Base-by-base conservation (phyloP, 2,329 filamentous ascomycete genomes). In the Akanthomyces dipterigenus region DNA sequence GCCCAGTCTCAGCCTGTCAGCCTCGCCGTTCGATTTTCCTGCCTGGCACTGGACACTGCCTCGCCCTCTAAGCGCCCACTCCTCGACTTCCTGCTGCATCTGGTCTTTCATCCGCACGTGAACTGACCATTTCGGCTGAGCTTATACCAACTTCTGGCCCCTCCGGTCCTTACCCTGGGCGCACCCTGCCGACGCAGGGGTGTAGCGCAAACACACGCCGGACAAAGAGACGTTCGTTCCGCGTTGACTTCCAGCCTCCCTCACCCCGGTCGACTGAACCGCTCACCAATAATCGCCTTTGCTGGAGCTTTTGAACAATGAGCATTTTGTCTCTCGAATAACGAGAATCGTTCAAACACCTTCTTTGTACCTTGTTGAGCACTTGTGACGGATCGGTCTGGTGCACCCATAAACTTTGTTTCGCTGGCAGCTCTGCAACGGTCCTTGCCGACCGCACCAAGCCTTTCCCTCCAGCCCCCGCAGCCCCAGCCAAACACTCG, bases 161-260 rank as follows among this genome's bases (percentile, higher is more conserved):
- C 38, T 60, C 56, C 56, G 40, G 53, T 60, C 56, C 38, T 45
- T 53, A 45, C 26, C 46, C 56, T 53, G 34, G 46, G 18, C 55
- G 46, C 46, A 53, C 42, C 36, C 26, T 34, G 26, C 38, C 38
- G 56, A 51, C 46, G 26, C 56, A 60, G 56, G 56, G 56, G 45
- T 51, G 56, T 60, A 53, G 55, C 48, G 56, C 56, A 51, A 60
- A 60, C 56, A 60, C 49, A 51, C 34, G 45, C 56, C 26, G 56
- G 42, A 48, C 36, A 60, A 60, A 53, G 56, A 60, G 24, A 60
- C 56, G 38, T 60, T 58, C 26, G n/a, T 53, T 45, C 43, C 56
- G 46, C 36, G 56, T 60, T 34, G 34, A 53, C 56, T 31, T 53
- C 48, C 56, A 53, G 48, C 36, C 56, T 60, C 36, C 43, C 48